phyloP scores from a whole-genome alignment of 2,329 filamentous ascomycete species.

The Seiridium cupressi region DNA sequence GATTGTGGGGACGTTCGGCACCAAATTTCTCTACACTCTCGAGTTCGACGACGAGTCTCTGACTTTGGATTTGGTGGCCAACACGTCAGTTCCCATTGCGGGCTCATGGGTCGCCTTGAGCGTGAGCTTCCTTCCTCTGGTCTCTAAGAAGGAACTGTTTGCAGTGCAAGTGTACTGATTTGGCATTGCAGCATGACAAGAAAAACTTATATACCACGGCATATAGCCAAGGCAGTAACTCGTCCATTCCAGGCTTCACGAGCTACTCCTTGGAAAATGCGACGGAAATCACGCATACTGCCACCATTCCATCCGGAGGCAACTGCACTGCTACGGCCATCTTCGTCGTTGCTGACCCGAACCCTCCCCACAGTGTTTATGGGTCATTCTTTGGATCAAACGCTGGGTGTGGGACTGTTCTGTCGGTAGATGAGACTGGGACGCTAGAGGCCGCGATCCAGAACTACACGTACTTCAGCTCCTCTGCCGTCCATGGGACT shows the following conservation, averaged over 20 bases:
- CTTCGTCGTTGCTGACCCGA: conserved; percentile 1
- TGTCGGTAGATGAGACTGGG: conserved; percentile 4
- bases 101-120: conserved; percentile 9
- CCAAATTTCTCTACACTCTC: conserved; percentile 8
- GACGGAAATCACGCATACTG: conserved; percentile 4
- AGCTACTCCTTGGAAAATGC: conserved; percentile 5
- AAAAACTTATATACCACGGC: conserved; percentile 5
- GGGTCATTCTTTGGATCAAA: conserved; percentile 4
- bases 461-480: conserved; percentile 39
- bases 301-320: conserved; percentile 4
- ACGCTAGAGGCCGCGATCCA: conserved; percentile 34
- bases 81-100: conserved; percentile 4
- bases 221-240: neutral
- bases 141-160: neutral
- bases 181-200: conserved; percentile 4
- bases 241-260: conserved; percentile 4
- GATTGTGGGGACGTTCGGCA: conserved; percentile 8
- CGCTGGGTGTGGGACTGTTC: conserved; percentile 7
- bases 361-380: conserved; percentile 7
- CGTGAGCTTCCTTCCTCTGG: neutral
- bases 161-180: neutral
- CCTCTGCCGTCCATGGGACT: conserved; percentile 46
- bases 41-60: conserved; percentile 9
- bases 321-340: conserved; percentile 9
- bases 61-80: conserved; percentile 3